Evolutionary conservation across 345 rosid species (phyloP).

Genomic region (Ceriops decandra): DNA sequence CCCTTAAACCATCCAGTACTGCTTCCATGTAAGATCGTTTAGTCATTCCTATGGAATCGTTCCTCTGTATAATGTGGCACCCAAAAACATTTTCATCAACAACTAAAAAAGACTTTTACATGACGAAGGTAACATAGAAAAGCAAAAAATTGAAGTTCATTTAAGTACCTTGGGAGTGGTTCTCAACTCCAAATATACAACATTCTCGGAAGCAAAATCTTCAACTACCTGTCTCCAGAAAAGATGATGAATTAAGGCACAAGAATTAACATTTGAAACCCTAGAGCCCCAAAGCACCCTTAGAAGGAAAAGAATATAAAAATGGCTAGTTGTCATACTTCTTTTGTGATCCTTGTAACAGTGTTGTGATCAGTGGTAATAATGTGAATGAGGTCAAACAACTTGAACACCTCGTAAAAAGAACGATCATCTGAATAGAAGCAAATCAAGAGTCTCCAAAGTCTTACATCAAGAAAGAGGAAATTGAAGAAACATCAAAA

Average conservation of each 20-base stretch:
- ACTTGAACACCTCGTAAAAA: slow-evolving; percentile 71
- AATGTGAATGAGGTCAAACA: slow-evolving; percentile 79
- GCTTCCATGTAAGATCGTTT: slow-evolving; percentile 95
- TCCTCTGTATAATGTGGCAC: slow-evolving; percentile 45
- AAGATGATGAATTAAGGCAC: not conserved
- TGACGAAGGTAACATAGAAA: not conserved
- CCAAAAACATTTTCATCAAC: slow-evolving; percentile 14
- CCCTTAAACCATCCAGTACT: slow-evolving; percentile 69
- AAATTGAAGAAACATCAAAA: not conserved
- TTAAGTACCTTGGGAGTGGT: slow-evolving; percentile 84
- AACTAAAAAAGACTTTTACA: not conserved
- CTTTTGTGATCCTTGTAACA: slow-evolving; percentile 74
- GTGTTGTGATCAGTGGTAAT: slow-evolving; percentile 80
- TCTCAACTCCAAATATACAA: slow-evolving; percentile 80
- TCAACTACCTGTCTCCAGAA: slow-evolving; percentile 57
- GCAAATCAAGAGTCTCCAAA: not conserved
- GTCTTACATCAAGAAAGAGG: not conserved
- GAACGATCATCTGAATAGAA: slow-evolving; percentile 60
- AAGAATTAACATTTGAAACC: not conserved
- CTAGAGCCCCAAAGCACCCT: too few relatives aligned
- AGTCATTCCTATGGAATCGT: slow-evolving; percentile 83
- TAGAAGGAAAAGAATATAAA: too few relatives aligned
- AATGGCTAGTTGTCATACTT: slow-evolving; percentile 39
- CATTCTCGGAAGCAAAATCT: slow-evolving; percentile 92
- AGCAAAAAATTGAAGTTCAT: not conserved